Evolutionary conservation across 345 rosid species (phyloP), one percentile per base, ranked within the genome.

Genomic region (Limnanthes douglasii): DNA sequence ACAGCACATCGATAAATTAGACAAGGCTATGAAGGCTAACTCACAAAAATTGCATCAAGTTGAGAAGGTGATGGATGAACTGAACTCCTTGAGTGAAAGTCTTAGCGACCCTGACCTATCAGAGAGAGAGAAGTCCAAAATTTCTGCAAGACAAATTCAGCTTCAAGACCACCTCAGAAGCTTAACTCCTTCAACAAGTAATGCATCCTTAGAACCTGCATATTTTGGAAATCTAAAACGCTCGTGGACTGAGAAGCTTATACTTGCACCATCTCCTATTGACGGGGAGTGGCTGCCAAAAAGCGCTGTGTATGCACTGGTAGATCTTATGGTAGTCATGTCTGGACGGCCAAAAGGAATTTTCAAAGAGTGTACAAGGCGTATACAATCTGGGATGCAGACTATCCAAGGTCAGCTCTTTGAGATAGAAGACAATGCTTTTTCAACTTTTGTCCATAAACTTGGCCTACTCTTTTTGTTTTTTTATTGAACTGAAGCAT

Each of bases 221-320:
- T 66, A 61, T 37, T 69, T 72, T 62, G 86, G 86, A 41, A 76
- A 60, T 46, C 34, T 59, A 17, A 66, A 58, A 40, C 59, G 66
- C 53, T 48, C 61, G 4, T 59, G 57, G 67, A 70, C 70, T 31
- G 90, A 83, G 56, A 77, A 57, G 68, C 76, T 90, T 50, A 45
- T 78, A 36, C 74, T 90, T 28, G 92, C 98, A 32, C 85, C 82
- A 16, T 59, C 78, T 50, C 98, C 96, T 15, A 62, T 90, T 18
- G 70, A 84, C 63, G 98, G 98, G 45, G 85, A 84, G 46, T 90
- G 94, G 98, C 63, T 90, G 23, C 98, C 96, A 5, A 80, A 79
- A 65, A 65, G 58, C 63, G 98, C 98, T 42, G 75, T 84, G 17
- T 66, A 61, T 65, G 86, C 94, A 19, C 71, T 90, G 43, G 78